A percentile compares a stretch with the other conserved stretches of the same genome.
Evolutionary conservation across 768 basidiomycete species (phyloP).

Genomic region (Pulveroboletus sp.): DNA sequence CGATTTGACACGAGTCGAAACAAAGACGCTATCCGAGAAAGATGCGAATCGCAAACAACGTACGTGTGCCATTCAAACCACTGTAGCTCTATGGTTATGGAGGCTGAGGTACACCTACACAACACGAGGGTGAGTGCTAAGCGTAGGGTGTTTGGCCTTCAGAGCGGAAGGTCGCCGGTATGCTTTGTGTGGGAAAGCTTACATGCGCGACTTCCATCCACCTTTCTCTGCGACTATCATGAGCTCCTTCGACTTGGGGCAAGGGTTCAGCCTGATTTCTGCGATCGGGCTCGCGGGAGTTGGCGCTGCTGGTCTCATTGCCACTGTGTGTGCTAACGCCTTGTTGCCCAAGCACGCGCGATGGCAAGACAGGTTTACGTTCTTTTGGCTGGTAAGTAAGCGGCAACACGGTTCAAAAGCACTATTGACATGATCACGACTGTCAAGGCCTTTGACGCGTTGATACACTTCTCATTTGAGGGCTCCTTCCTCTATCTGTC

Average conservation of each 20-base stretch:
- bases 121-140: too few species aligned
- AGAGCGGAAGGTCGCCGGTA: too few species aligned
- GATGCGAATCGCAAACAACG: too few species aligned
- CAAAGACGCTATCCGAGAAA: too few species aligned
- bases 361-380: slow-evolving; percentile 63
- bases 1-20: too few species aligned
- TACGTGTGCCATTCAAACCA: too few species aligned
- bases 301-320: slow-evolving; percentile 43
- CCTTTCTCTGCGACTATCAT: slow-evolving; percentile 2
- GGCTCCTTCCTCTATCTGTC: slow-evolving; percentile 80
- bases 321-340: slow-evolving; percentile 47
- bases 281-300: slow-evolving; percentile 62
- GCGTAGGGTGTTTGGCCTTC: too few species aligned
- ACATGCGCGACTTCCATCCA: too few species aligned
- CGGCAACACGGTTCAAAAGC: background rate
- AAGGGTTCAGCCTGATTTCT: slow-evolving; percentile 56
- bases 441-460: slow-evolving; percentile 66
- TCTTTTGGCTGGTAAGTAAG: slow-evolving; percentile 68
- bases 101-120: too few species aligned
- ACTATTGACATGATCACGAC: background rate
- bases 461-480: slow-evolving; percentile 77
- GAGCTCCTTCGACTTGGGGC: slow-evolving; percentile 10
- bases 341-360: slow-evolving; percentile 60
- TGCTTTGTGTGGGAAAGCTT: too few species aligned
- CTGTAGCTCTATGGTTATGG: too few species aligned